Evolutionary conservation across 139 green algal species (phyloP), one percentile per base, ranked within the genome.

Genomic region (Closterium sp.): DNA sequence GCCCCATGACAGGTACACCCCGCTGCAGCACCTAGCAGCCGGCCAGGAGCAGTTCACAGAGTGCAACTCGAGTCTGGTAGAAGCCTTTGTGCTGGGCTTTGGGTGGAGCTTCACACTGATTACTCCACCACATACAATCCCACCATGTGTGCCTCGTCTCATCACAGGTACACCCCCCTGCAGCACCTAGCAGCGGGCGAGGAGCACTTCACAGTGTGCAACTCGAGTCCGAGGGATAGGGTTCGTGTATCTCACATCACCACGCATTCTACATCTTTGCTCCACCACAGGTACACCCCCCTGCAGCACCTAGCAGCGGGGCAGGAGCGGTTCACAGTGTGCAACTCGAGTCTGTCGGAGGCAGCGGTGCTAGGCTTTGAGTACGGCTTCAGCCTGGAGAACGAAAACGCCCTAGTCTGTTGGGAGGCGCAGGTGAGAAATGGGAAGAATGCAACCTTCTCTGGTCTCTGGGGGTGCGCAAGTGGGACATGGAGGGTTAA

Each of bases 311-410:
- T 97, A 84, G 84, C 69, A n/a, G 91, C 91, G 1, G 93, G 94
- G 5, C 35, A 97, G 90, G 95, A 96, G 34, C 36, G 33, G 23
- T 94, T 96, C 91, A 90, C 91, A 64, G 90, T 95, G 31, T 94
- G 88, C 55, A 95, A 95, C 83, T 95, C 91, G 6, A 94, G 66
- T 0, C 87, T 94, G 25, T 94, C 88, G 0, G 92, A 94, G 85
- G 92, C 90, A 28, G 92, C 94, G 3, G 94, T 97, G 76, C 92
- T 98, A 83, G 96, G 95, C 69, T 98, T 98, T 93, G 97, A 98
- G 93, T 98, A 98, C 86, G 97, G 97, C 33, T 97, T 96, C 95
- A 96, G 93, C 66, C 91, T 98, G 43, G 96, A 94, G 16, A 93
- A 87, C 8, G 91, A 96, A 81, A 88, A 43, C 5, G 93, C 94